Evolutionary conservation across 805 yeast species (phyloP), one percentile per base, ranked within the genome.

Genomic region (Ogataea philodendri): DNA sequence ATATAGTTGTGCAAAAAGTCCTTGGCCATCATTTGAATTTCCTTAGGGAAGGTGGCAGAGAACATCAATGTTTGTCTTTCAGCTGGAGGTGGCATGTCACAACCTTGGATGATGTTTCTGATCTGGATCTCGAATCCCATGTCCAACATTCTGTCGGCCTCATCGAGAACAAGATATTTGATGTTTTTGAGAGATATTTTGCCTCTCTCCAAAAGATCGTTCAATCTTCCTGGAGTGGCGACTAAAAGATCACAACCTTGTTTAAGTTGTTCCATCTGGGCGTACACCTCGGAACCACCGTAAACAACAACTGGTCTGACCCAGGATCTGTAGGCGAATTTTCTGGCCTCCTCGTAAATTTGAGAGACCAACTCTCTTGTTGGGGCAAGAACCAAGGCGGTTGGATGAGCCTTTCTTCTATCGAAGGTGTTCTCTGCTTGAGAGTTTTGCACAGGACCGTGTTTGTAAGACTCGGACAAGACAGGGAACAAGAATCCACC

Each of bases 111-210:
- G 59, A 93, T 90, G 65, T 88, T 84, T 78, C 98, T 86, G 62
- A 93, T 93, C 76, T 93, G 98, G 49, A 97, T 97, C 74, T 93
- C 98, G 72, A 93, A 93, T 77, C 98, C 98, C 97, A 93, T 93
- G 79, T 93, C 98, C 70, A 93, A 81, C 98, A 93, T 93, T 74
- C 98, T 86, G 70, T 93, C 98, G 60, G 98, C 98, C 76, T 90
- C 98, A 69, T 90, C 98, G 52, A 93, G 76, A 35, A 93, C 97
- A 63, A 93, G 77, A 67, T 86, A 93, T 65, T 84, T 87, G 67
- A 90, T 87, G 67, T 85, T 87, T 49, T 78, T 74, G 59, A 93
- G 74, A 28, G 97, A 88, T 53, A 93, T 85, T 56, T 79, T 73
- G 59, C 97, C 97, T 72, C 97, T 85, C 70, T 89, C 97, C 50